A percentile compares a stretch with the other conserved stretches of the same genome.
phyloP scores from a whole-genome alignment of 306 rosid species.

The Coriaria nepalensis region DNA sequence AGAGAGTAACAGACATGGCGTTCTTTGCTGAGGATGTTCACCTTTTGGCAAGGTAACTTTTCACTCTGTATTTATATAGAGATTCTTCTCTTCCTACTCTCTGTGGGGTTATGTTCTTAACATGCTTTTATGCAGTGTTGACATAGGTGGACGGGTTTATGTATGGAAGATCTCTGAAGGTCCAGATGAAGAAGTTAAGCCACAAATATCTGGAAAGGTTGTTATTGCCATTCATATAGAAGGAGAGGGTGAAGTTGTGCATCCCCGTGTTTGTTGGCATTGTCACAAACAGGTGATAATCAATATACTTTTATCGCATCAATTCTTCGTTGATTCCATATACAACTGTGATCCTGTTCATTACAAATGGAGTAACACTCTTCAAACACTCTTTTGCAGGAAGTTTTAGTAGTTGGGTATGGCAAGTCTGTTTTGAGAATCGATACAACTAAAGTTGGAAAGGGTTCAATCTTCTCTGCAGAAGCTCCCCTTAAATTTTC shows the following conservation, averaged over 20 bases:
- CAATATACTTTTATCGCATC: background rate
- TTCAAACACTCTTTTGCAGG: slow-evolving; percentile 32
- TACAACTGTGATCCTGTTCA: too few species aligned
- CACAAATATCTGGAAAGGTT: slow-evolving; percentile 72
- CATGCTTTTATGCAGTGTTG: slow-evolving; percentile 53
- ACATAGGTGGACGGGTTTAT: slow-evolving; percentile 74
- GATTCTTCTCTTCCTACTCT: slow-evolving; percentile 1
- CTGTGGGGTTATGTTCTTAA: slow-evolving; percentile 11
- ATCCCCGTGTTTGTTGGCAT: slow-evolving; percentile 97
- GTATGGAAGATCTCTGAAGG: slow-evolving; percentile 97
- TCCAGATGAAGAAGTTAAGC: slow-evolving; percentile 83
- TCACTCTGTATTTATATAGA: slow-evolving; percentile 8
- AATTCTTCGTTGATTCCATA: too few species aligned
- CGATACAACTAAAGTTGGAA: slow-evolving; percentile 86
- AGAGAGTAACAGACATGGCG: slow-evolving; percentile 99
- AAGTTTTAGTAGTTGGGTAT: slow-evolving; percentile 81
- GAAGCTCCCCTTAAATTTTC: slow-evolving; percentile 75
- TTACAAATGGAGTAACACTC: too few species aligned
- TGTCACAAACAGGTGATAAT: slow-evolving; percentile 86
- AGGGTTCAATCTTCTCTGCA: slow-evolving; percentile 51
- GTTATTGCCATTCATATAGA: slow-evolving; percentile 63
- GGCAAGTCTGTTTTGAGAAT: slow-evolving; percentile 74
- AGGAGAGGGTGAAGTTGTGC: slow-evolving; percentile 63
- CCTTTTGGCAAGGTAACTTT: slow-evolving; percentile 80
- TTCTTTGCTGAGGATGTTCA: slow-evolving; percentile 99